These are phyloP conservation scores for Aspergillus carlsbadensis DNA, from an alignment of 495 filamentous ascomycete genomes.

Conservation along the genomic window DNA sequence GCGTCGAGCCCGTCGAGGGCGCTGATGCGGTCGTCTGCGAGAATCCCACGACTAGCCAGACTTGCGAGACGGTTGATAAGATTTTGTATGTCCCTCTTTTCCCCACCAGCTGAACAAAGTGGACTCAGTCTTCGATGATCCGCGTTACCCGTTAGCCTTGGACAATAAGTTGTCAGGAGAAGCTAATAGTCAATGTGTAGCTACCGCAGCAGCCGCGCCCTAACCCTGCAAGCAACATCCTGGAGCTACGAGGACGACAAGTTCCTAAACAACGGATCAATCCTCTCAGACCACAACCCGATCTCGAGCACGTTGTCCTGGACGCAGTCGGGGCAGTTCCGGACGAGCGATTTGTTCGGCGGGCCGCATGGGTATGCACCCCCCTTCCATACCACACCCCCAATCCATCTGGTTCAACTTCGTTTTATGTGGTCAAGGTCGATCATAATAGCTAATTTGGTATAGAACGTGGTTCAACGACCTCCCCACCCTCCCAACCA, in stretches of 20 bases:
- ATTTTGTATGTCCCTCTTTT: slow-evolving; percentile 36
- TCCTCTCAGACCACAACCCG: slow-evolving; percentile 64
- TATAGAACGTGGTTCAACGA: slow-evolving; percentile 54
- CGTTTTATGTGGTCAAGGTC: no score
- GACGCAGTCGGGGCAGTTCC: slow-evolving; percentile 35
- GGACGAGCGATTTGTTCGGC: slow-evolving; percentile 50
- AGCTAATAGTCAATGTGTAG: slow-evolving; percentile 1
- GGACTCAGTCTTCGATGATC: no score
- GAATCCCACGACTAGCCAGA: slow-evolving; percentile 45
- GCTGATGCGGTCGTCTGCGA: slow-evolving; percentile 38
- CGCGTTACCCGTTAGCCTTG: neutral
- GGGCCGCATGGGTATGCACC: slow-evolving; percentile 44
- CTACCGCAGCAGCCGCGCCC: slow-evolving; percentile 49
- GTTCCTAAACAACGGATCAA: slow-evolving; percentile 53
- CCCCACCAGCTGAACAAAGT: no score
- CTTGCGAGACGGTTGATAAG: slow-evolving; percentile 65
- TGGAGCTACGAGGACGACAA: slow-evolving; percentile 48
- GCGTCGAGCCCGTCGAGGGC: slow-evolving; percentile 43
- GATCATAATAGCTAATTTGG: no score
- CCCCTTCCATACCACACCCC: no score
- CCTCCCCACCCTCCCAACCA: slow-evolving; percentile 28
- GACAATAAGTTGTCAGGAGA: neutral
- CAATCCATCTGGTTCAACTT: no score
- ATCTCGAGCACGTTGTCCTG: slow-evolving; percentile 55
- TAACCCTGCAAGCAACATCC: slow-evolving; percentile 39